Conservation (phyloP, 495 filamentous ascomycete genomes). For the Aspergillus coremiiformis region DNA sequence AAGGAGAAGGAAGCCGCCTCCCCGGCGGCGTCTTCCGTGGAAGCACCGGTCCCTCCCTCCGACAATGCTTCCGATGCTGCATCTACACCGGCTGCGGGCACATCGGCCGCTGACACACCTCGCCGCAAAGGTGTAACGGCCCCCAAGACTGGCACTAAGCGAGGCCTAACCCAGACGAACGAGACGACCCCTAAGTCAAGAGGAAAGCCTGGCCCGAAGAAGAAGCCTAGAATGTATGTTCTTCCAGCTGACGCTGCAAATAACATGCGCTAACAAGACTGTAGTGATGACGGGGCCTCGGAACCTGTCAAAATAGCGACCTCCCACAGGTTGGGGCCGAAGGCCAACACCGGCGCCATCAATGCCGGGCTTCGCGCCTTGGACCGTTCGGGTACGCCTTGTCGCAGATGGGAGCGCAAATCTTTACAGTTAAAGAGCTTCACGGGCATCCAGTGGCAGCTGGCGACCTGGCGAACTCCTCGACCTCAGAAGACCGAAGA, state of each 20-base stretch:
- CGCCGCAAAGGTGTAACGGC: constrained; percentile 50
- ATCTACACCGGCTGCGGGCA: constrained; percentile 44
- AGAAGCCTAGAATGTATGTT: constrained; percentile 86
- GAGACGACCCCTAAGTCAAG: constrained; percentile 57
- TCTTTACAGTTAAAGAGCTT: constrained; percentile 83
- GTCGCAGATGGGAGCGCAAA: constrained; percentile 82
- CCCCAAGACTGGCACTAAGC: constrained; percentile 51
- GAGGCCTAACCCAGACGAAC: constrained; percentile 50
- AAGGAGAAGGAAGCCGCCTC: constrained; percentile 42
- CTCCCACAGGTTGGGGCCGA: constrained; percentile 82
- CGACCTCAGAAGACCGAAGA: constrained; percentile 37
- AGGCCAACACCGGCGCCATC: constrained; percentile 96
- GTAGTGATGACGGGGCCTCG: constrained; percentile 53
- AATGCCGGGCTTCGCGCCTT: constrained; percentile 92
- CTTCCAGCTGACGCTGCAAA: neutral
- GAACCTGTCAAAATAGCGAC: constrained; percentile 41
- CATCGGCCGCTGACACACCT: constrained; percentile 47
- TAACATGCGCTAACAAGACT: constrained; percentile 11
- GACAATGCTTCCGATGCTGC: constrained; percentile 49
- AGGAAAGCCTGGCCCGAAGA: constrained; percentile 91
- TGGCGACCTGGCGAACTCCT: constrained; percentile 77
- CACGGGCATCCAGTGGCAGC: constrained; percentile 78
- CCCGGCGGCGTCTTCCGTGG: constrained; percentile 42
- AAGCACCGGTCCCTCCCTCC: constrained; percentile 45
- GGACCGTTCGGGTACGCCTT: constrained; percentile 82